phyloP scores from a whole-genome alignment of 345 rosid genomes.

The Euclidium syriacum region DNA sequence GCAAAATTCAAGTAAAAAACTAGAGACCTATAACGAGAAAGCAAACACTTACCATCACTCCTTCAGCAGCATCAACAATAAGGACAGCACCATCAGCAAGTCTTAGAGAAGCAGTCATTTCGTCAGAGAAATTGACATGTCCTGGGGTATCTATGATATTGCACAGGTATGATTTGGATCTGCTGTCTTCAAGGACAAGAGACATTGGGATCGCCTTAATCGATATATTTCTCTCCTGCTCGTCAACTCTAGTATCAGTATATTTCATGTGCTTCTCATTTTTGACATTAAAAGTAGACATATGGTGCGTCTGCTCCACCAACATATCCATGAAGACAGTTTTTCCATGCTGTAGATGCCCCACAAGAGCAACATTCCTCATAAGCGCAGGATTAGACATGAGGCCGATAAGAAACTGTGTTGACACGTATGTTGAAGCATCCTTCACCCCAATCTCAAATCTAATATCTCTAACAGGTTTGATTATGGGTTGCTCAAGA shows the following conservation, averaged over 20 bases:
- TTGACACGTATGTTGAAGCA: conserved; percentile 83
- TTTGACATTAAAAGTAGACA: conserved; percentile 66
- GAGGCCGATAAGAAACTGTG: conserved; percentile 86
- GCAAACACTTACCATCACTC: conserved; percentile 42
- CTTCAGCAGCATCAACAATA: conserved; percentile 97
- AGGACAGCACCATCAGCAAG: conserved; percentile 96
- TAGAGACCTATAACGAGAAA: not conserved
- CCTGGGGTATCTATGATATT: conserved; percentile 97
- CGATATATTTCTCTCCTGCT: conserved; percentile 93
- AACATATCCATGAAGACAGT: conserved; percentile 96
- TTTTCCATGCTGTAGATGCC: conserved; percentile 92
- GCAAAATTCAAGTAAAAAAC: not conserved
- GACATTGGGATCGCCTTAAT: conserved; percentile 97
- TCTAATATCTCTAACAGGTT: conserved; percentile 73
- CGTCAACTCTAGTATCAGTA: conserved; percentile 91
- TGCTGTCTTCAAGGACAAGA: conserved; percentile 92
- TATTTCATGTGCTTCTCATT: conserved; percentile 94
- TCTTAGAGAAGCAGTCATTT: conserved; percentile 37
- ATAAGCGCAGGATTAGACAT: conserved; percentile 87
- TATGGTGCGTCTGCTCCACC: conserved; percentile 96
- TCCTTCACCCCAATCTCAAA: conserved; percentile 97
- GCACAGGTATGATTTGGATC: conserved; percentile 83
- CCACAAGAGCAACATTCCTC: conserved; percentile 95
- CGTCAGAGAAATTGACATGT: conserved; percentile 51
- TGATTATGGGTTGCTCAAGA: conserved; percentile 83